Conservation (phyloP, 2,329 filamentous ascomycete species). For the Neofusicoccum sp. region DNA sequence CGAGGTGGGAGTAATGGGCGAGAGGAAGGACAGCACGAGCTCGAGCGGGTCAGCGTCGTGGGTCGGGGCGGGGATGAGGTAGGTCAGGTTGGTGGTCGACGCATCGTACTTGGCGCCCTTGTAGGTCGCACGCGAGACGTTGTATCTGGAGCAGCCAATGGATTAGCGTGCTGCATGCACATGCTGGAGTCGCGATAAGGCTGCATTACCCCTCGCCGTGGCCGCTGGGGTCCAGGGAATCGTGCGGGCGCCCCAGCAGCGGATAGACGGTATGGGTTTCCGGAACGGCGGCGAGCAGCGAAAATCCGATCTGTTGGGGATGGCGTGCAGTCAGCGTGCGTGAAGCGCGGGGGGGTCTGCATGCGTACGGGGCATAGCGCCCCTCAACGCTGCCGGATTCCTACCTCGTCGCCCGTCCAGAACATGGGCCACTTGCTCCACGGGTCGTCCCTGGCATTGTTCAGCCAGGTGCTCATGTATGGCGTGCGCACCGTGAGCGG, state of each 20-base stretch:
- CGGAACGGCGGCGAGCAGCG: conserved; percentile 61
- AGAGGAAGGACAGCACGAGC: conserved; percentile 66
- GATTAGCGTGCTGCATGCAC: background rate
- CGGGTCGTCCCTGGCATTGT: conserved; percentile 67
- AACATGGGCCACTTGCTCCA: conserved; percentile 88
- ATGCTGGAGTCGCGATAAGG: background rate
- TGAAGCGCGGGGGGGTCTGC: conserved; percentile 6
- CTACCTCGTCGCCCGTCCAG: conserved; percentile 67
- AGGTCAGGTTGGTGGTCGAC: conserved; percentile 68
- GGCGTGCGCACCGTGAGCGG: conserved; percentile 52
- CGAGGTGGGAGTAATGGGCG: conserved; percentile 77
- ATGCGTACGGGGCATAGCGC: conserved; percentile 5
- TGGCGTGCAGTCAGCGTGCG: conserved; percentile 3
- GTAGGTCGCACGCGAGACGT: conserved; percentile 59
- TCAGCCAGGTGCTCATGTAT: conserved; percentile 56
- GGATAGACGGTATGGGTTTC: conserved; percentile 61
- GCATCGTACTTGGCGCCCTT: conserved; percentile 65
- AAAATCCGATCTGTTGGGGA: conserved; percentile 55
- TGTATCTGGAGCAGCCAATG: conserved; percentile 44
- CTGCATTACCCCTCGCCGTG: conserved; percentile 38
- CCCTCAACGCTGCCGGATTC: conserved; percentile 2
- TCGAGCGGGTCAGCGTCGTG: conserved; percentile 45
- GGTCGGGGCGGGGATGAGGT: conserved; percentile 52
- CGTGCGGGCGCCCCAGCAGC: conserved; percentile 64
- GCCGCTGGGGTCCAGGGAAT: conserved; percentile 50